phyloP scores from a whole-genome alignment of 2,329 filamentous ascomycete genomes.

The Blastomyces silverae region DNA sequence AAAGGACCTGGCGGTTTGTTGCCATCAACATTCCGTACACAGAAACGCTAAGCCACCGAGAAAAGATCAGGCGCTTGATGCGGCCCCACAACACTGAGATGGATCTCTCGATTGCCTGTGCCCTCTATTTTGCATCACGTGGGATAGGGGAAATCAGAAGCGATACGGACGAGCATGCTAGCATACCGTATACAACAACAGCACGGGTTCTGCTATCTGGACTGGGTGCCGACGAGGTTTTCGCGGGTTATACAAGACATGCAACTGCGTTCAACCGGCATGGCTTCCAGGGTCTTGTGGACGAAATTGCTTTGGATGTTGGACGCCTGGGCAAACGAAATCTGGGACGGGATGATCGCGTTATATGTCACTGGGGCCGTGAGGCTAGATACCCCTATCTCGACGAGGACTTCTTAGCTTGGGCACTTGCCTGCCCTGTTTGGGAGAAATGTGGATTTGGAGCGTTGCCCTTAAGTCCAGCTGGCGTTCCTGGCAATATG shows the following conservation, averaged over 20 bases:
- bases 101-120: slow-evolving; percentile 90
- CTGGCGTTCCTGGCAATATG: slow-evolving; percentile 21
- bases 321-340: slow-evolving; percentile 85
- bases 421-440: slow-evolving; percentile 66
- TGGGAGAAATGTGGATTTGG: slow-evolving; percentile 86
- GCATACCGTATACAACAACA: slow-evolving; percentile 54
- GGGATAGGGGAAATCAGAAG: slow-evolving; percentile 51
- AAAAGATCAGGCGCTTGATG: slow-evolving; percentile 68
- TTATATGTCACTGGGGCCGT: slow-evolving; percentile 80
- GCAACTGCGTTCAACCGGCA: slow-evolving; percentile 63
- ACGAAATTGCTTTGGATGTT: slow-evolving; percentile 81
- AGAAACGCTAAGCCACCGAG: slow-evolving; percentile 63
- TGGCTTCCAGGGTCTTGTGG: slow-evolving; percentile 64
- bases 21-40: slow-evolving; percentile 70
- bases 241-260: slow-evolving; percentile 87
- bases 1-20: slow-evolving; percentile 73
- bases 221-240: slow-evolving; percentile 90
- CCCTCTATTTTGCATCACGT: slow-evolving; percentile 89
- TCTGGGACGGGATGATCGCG: slow-evolving; percentile 84
- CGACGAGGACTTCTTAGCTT: slow-evolving; percentile 77
- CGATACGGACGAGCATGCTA: slow-evolving; percentile 27
- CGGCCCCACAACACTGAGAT: slow-evolving; percentile 95
- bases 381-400: slow-evolving; percentile 88
- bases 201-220: slow-evolving; percentile 85
- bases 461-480: slow-evolving; percentile 33